A percentile compares a stretch with the other conserved stretches of the same genome.
These are phyloP conservation scores for Hygrophila difformis DNA, from an alignment of 257 asterid species.

Conservation along the genomic window DNA sequence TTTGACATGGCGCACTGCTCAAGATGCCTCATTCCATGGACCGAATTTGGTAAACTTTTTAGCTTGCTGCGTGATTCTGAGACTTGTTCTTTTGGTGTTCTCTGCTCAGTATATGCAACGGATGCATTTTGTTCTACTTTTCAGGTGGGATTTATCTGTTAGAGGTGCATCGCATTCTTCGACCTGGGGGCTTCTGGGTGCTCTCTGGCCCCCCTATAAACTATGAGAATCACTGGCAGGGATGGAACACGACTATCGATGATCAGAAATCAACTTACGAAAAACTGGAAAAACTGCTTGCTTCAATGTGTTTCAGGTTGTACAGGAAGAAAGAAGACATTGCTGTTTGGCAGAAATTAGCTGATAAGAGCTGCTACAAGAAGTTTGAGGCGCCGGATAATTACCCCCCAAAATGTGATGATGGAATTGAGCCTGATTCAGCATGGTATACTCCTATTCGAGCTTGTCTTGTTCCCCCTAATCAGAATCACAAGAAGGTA, in stretches of 20 bases:
- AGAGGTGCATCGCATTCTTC: slow-evolving; percentile 82
- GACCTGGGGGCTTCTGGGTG: slow-evolving; percentile 99
- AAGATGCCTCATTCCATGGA: slow-evolving; percentile 99
- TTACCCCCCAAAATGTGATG: slow-evolving; percentile 83
- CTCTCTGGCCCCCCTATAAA: slow-evolving; percentile 98
- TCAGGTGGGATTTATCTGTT: slow-evolving; percentile 93
- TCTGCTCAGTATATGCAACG: too few relatives aligned
- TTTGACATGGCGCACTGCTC: slow-evolving; percentile 99
- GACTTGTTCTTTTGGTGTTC: too few relatives aligned
- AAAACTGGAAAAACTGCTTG: slow-evolving; percentile 71
- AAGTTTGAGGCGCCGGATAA: slow-evolving; percentile 66
- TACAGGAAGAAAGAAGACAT: slow-evolving; percentile 88
- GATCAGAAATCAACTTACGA: slow-evolving; percentile 78
- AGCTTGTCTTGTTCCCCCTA: slow-evolving; percentile 75
- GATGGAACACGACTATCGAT: slow-evolving; percentile 94
- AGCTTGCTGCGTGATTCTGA: not conserved
- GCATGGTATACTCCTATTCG: slow-evolving; percentile 98
- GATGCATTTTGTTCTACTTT: too few relatives aligned
- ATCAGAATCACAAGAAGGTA: slow-evolving; percentile 39
- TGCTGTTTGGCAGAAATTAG: slow-evolving; percentile 86
- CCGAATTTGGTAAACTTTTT: slow-evolving; percentile 69
- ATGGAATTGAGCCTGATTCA: slow-evolving; percentile 87
- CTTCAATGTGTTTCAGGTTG: slow-evolving; percentile 82
- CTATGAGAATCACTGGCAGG: slow-evolving; percentile 86
- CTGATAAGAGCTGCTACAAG: slow-evolving; percentile 64